Evolutionary conservation across 2,329 filamentous ascomycete species (phyloP).

Genomic region (Diaporthe destruens): DNA sequence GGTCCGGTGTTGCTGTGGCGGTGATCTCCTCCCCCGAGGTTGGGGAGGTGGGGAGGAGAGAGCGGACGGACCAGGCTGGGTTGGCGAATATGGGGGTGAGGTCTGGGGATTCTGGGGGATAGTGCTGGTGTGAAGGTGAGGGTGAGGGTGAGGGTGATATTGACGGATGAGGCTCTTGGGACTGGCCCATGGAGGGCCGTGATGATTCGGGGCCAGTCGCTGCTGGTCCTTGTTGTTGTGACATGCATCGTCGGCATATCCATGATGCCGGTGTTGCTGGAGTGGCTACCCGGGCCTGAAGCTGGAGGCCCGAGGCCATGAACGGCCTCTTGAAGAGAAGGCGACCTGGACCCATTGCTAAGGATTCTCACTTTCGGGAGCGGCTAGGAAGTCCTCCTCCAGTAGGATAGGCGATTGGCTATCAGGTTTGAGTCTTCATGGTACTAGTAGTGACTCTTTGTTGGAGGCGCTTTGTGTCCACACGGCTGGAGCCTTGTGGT

Average conservation of each 20-base stretch:
- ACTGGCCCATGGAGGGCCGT: background rate
- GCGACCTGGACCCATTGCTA: conserved; percentile 27
- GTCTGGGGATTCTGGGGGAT: conserved; percentile 9
- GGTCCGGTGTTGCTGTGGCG: conserved; percentile 78
- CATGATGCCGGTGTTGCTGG: background rate
- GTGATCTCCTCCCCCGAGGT: conserved; percentile 61
- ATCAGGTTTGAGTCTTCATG: too few relatives aligned
- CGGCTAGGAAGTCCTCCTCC: background rate
- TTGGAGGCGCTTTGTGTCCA: background rate
- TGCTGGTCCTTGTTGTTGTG: conserved; percentile 23
- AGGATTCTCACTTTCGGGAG: background rate
- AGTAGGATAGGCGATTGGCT: background rate
- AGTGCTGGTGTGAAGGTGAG: conserved; percentile 1
- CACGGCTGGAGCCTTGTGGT: background rate
- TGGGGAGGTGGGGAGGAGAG: conserved; percentile 69
- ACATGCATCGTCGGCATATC: conserved; percentile 32
- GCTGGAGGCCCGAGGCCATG: background rate
- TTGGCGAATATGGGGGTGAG: conserved; percentile 65
- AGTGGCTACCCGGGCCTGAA: background rate
- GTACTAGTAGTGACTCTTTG: background rate
- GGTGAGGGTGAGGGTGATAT: background rate
- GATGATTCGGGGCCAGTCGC: background rate
- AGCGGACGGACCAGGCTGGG: conserved; percentile 87
- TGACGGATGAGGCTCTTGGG: conserved; percentile 5
- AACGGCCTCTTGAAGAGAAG: conserved; percentile 8